Percentiles rank a stretch among this genome's conserved stretches.
These are phyloP conservation scores for Erodium texanum DNA, from an alignment of 441 rosid genomes.

Conservation along the genomic window DNA sequence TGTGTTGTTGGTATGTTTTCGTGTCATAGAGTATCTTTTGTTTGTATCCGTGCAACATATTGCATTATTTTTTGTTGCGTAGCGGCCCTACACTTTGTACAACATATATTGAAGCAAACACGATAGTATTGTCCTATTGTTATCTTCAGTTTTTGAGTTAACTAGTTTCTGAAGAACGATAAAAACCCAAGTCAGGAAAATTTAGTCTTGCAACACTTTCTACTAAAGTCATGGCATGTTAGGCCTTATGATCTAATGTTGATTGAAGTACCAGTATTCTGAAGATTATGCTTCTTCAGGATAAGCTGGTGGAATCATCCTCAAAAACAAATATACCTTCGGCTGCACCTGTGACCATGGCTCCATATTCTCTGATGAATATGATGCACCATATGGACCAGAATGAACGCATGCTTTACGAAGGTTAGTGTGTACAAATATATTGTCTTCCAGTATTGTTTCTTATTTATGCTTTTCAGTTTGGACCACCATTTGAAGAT, in stretches of 20 bases:
- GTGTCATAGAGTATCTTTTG: too few relatives aligned
- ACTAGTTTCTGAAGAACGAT: conserved; percentile 1
- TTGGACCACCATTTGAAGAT: neutral
- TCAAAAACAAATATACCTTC: conserved; percentile 37
- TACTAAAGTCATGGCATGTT: conserved; percentile 20
- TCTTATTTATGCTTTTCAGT: neutral
- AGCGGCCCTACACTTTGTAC: neutral
- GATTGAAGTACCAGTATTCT: conserved; percentile 39
- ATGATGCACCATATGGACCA: conserved; percentile 35
- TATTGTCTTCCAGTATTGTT: conserved; percentile 6
- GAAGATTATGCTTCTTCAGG: conserved; percentile 60
- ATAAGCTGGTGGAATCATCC: conserved; percentile 62
- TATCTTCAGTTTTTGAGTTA: conserved; percentile 11
- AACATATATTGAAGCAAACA: neutral
- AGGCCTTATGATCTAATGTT: conserved; percentile 25
- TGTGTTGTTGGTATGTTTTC: too few relatives aligned
- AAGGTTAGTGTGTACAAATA: conserved; percentile 40
- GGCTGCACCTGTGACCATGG: conserved; percentile 40
- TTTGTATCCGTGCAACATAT: neutral
- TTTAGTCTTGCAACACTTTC: conserved; percentile 16
- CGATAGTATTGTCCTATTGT: neutral
- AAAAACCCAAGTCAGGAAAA: conserved; percentile 3
- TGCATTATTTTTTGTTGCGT: neutral
- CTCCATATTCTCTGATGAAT: conserved; percentile 42
- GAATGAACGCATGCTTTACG: conserved; percentile 34